Conservation (phyloP, 768 basidiomycete species). For the Neoboletus subvelutipes region DNA sequence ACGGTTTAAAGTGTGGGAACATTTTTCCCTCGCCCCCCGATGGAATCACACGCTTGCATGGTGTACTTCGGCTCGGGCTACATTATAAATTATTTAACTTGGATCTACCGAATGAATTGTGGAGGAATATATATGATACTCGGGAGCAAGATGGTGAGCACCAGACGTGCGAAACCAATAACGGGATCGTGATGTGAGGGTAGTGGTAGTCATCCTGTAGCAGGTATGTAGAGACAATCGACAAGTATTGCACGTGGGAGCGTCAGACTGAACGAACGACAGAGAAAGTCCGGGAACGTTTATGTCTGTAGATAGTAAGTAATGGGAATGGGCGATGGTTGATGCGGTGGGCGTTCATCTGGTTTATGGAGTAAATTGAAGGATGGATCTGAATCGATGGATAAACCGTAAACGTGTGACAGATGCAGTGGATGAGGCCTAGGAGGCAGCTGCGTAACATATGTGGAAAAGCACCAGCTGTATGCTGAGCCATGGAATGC, state of each 20-base stretch:
- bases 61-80: not conserved
- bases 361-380: conserved; percentile 3
- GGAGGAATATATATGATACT: conserved; percentile 10
- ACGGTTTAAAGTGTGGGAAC: conserved; percentile 22
- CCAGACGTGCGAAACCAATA: not conserved
- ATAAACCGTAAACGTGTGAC: conserved; percentile 4
- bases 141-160: conserved; percentile 11
- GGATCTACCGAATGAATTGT: conserved; percentile 1
- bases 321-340: conserved; percentile 13
- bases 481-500: conserved; percentile 6
- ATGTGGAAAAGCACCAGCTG: not conserved
- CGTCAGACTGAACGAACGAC: conserved; percentile 3
- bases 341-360: not conserved
- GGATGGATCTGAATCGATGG: not conserved
- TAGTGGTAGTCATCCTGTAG: conserved; percentile 13
- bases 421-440: conserved; percentile 5
- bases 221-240: conserved; percentile 20
- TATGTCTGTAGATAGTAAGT: conserved; percentile 18
- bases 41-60: conserved; percentile 12
- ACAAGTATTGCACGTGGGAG: conserved; percentile 8
- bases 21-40: not conserved
- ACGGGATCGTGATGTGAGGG: not conserved
- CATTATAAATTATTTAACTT: not conserved
- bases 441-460: not conserved
- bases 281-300: conserved; percentile 13